Base-by-base conservation (phyloP, 2,329 filamentous ascomycete genomes). In the Talaromyces sp. region DNA sequence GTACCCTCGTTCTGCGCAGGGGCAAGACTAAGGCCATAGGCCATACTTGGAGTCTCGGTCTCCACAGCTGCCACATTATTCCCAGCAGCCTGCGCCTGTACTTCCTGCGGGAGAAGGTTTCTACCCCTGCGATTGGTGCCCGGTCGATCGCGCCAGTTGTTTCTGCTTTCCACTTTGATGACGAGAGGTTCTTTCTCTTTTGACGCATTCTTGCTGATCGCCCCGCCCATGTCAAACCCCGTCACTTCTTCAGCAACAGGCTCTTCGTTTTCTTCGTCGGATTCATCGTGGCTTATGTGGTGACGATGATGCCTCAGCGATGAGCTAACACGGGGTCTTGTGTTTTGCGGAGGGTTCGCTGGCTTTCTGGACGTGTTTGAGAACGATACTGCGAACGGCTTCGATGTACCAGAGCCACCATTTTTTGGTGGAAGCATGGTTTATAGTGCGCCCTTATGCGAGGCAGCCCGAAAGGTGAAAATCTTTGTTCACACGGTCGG, bases 141-240 rank as follows among this genome's bases (percentile, higher is more conserved):
- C 4, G 76, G 69, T 7, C 77, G 72, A 64, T 79, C 74, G 60
- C 77, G 75, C 68, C 93, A 88, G 81, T 98, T 95, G 76, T 97
- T 97, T 74, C 86, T 88, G 72, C 88, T 91, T 78, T 92, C 90
- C 67, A 93, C 90, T 73, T 91, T 89, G 37, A 87, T 87, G 73
- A 94, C 92, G 81, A 93, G 86, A 69, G 90, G 87, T 72, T 89
- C 82, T 45, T 78, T 77, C 81, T 82, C 71, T 72, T 81, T 67
- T 67, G 78, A 67, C 22, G 66, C 58, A 79, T 86, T 65, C 76
- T 70, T 72, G 3, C 73, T 70, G 47, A 81, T 77, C 3, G 74
- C 77, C 24, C 72, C 75, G 22, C 78, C 78, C 1, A 77, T 77
- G 72, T 87, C 84, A 71, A 85, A 87, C 33, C 84, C 84, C 6